Conservation (phyloP, 441 rosid genomes). For the Gossypium davidsonii region DNA sequence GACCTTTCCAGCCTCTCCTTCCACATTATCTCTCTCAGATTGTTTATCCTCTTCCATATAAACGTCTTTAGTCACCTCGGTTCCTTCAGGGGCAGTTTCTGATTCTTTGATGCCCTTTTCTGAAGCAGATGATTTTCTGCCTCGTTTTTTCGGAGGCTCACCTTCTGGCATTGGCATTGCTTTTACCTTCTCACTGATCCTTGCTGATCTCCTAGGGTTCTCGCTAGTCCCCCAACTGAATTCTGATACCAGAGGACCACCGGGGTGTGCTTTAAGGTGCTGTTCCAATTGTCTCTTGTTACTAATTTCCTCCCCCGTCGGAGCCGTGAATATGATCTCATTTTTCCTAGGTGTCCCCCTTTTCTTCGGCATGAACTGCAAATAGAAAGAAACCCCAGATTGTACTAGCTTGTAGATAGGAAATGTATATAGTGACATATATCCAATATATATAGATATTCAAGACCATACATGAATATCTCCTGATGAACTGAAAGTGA, state of each 20-base stretch:
- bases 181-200: conserved; percentile 41
- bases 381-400: background rate
- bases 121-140: conserved; percentile 30
- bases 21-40: conserved; percentile 20
- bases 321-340: conserved; percentile 40
- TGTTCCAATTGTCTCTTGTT: conserved; percentile 37
- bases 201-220: conserved; percentile 43
- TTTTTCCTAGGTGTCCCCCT: conserved; percentile 34
- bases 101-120: conserved; percentile 36
- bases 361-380: conserved; percentile 40
- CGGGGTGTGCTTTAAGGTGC: conserved; percentile 42
- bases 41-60: conserved; percentile 31
- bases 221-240: conserved; percentile 48
- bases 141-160: conserved; percentile 35
- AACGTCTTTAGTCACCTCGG: conserved; percentile 28
- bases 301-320: conserved; percentile 44
- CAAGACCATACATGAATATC: background rate
- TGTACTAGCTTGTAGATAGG: background rate
- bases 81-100: conserved; percentile 26
- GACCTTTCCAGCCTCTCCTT: conserved; percentile 20
- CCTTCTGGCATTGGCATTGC: conserved; percentile 24
- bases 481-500: background rate
- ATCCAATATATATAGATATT: background rate
- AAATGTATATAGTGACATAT: background rate
- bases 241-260: conserved; percentile 31